Base-by-base conservation (phyloP, 306 rosid species). In the Alnus glutinosa region DNA sequence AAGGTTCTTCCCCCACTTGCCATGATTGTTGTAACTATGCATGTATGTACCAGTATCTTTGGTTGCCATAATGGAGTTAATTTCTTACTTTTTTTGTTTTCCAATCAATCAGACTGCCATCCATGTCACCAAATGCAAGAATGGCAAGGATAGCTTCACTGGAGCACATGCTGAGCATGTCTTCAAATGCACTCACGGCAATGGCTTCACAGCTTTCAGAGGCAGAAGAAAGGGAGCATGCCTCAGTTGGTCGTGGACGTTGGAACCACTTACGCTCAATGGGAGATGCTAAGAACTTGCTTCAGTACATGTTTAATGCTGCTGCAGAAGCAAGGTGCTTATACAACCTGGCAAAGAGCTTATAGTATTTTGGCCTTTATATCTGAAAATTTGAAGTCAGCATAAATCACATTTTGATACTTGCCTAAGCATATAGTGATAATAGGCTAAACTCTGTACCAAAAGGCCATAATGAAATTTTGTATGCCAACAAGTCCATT, bases 211-310 rank as follows among this genome's bases (percentile, higher is more conserved):
- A 92, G 77, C 94, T 92, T 37, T 75, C 87, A 4, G 94, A 89
- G 83, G 95, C 92, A 58, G 93, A 90, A 80, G 95, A 89, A 73
- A 85, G 93, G 79, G 95, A 90, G 66, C 90, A 84, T 3, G 71
- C 83, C 52, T 79, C 89, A 82, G 80, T 79, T 72, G 87, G 83
- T 80, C 94, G 88, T 23, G 93, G 93, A 23, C 94, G 92, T 70
- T 92, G 93, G 97, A 92, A 82, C 80, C 94, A 90, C 81, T 77
- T 90, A 69, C 97, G 97, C 81, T 83, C 93, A 75, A 83, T 90
- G 88, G 90, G 97, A 78, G 97, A 92, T 54, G 92, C 94, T 63
- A 92, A 92, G 88, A 84, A 77, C 75, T 83, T 89, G 81, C 90
- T 92, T 72, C 97, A 87, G 74, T 75, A 82, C 85, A 78, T 90